phyloP scores from a whole-genome alignment of 306 rosid genomes.

The Sesbania bispinosa region DNA sequence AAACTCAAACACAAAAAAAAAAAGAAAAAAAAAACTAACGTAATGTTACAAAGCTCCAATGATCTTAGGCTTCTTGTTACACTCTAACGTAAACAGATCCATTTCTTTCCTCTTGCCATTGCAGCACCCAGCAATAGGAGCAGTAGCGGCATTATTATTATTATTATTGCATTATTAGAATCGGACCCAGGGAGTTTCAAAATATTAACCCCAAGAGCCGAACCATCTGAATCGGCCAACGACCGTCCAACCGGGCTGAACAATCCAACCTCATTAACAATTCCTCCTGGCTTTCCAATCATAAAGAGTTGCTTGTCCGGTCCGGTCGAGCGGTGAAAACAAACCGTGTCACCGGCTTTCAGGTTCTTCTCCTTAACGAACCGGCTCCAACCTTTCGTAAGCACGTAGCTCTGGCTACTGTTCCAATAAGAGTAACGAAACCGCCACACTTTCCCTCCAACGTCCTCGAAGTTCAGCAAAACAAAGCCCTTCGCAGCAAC shows the following conservation, averaged over 20 bases:
- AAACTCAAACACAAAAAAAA: conserved; percentile 17
- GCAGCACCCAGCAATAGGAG: conserved; percentile 38
- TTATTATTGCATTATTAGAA: too few species aligned
- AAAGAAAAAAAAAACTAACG: background rate
- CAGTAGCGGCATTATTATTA: too few species aligned
- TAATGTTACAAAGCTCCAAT: conserved; percentile 81
- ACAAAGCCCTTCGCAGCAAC: conserved; percentile 54
- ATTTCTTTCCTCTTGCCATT: conserved; percentile 73
- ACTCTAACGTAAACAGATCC: conserved; percentile 61
- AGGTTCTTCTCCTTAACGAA: conserved; percentile 91
- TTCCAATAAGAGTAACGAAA: conserved; percentile 97
- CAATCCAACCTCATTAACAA: background rate
- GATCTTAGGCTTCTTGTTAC: conserved; percentile 75
- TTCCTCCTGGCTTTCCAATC: conserved; percentile 52
- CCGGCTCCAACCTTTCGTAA: conserved; percentile 98
- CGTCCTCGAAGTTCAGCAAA: conserved; percentile 88
- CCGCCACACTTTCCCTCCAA: conserved; percentile 96
- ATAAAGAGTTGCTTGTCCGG: conserved; percentile 69
- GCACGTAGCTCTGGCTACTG: conserved; percentile 94
- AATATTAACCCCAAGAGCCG: conserved; percentile 87
- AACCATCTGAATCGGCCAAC: conserved; percentile 68
- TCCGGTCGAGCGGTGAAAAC: conserved; percentile 65
- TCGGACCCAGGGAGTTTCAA: conserved; percentile 55
- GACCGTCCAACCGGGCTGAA: conserved; percentile 40
- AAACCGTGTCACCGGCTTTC: conserved; percentile 77